phyloP scores from a whole-genome alignment of 108 stramenopile species.

The Stephanodiscus minutulus region DNA sequence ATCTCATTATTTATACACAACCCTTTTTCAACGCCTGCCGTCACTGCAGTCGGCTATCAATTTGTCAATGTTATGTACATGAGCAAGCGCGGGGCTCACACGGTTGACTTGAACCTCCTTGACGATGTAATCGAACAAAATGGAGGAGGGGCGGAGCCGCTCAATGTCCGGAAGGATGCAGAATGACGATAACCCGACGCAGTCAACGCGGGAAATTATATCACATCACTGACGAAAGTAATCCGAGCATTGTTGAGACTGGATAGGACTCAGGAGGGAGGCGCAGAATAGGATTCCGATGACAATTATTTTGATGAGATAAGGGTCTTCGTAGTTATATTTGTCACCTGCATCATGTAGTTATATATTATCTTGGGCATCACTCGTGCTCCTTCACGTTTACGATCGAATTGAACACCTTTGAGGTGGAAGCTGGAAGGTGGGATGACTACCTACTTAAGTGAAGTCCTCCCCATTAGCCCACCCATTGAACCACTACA shows the following conservation, averaged over 20 bases:
- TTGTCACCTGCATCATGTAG: no score
- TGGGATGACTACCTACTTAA: no score
- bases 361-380: no score
- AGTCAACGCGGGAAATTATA: no score
- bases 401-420: neutral
- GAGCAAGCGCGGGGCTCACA: conserved; percentile 41
- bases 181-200: no score
- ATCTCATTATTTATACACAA: neutral
- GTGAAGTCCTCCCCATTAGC: neutral
- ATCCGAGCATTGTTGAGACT: no score
- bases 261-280: no score
- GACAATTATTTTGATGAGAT: no score
- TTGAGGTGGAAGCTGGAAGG: no score
- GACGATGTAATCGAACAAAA: conserved; percentile 77
- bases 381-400: neutral
- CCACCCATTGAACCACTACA: neutral
- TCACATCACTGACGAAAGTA: no score
- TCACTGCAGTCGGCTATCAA: conserved; percentile 39
- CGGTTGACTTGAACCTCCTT: conserved; percentile 59
- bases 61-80: conserved; percentile 44
- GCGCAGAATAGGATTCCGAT: no score
- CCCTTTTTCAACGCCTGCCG: neutral
- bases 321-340: no score
- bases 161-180: conserved; percentile 13
- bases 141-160: conserved; percentile 55